Evolutionary conservation across 1,284 basidiomycete genomes (phyloP).

Genomic region (Melampsora larici-populina): DNA sequence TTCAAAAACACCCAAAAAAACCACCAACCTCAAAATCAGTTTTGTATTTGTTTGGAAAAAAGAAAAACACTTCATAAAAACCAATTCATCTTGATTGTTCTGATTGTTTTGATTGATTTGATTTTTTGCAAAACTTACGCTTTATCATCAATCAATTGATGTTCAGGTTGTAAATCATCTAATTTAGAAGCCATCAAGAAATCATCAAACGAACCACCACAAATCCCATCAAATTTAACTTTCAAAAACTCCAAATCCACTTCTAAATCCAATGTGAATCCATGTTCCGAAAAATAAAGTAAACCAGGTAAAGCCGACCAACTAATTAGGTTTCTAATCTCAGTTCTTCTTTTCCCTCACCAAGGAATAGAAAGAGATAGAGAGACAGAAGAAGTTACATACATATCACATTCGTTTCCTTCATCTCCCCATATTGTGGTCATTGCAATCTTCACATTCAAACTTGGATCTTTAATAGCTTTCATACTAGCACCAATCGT

Average conservation of each 20-base stretch:
- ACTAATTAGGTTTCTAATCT: not conserved
- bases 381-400: conserved; percentile 19
- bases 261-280: conserved; percentile 49
- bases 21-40: conserved; percentile 49
- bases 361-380: too few species aligned
- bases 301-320: conserved; percentile 49
- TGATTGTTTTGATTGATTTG: too few species aligned
- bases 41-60: too few species aligned
- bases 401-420: conserved; percentile 53
- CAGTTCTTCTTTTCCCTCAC: conserved; percentile 2
- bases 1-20: conserved; percentile 46
- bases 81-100: too few species aligned
- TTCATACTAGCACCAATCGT: conserved; percentile 53
- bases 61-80: too few species aligned
- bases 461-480: conserved; percentile 49
- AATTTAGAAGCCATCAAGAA: conserved; percentile 53
- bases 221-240: conserved; percentile 51
- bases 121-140: conserved; percentile 43
- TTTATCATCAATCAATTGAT: conserved; percentile 47
- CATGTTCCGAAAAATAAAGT: conserved; percentile 53
- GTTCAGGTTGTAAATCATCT: conserved; percentile 51
- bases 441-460: conserved; percentile 52
- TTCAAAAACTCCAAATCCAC: conserved; percentile 49
- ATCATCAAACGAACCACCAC: conserved; percentile 53
- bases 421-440: conserved; percentile 56